phyloP scores from a whole-genome alignment of 345 rosid genomes.

The Erucastrum elatum region DNA sequence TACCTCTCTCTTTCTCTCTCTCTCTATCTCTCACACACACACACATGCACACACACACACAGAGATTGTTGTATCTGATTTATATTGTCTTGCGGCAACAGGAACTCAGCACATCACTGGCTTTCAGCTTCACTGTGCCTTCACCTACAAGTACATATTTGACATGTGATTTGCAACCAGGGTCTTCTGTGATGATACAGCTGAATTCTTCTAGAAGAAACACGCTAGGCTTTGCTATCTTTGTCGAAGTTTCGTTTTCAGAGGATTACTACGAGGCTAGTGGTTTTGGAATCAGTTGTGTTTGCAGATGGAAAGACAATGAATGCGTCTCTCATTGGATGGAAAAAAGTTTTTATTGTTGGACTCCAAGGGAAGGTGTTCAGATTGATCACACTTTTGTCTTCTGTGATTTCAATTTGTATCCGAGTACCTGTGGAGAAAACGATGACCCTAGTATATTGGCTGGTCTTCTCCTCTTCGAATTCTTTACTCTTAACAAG shows the following conservation, averaged over 20 bases:
- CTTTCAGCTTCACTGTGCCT: constrained; percentile 5
- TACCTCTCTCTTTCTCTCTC: no score
- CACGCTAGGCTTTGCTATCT: neutral
- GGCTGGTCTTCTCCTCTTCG: neutral
- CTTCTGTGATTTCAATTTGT: constrained; percentile 2
- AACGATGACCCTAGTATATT: neutral
- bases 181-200: constrained; percentile 7
- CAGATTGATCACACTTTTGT: neutral
- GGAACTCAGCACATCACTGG: constrained; percentile 6
- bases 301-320: constrained; percentile 11
- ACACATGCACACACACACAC: no score
- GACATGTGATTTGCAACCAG: neutral
- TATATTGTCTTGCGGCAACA: no score
- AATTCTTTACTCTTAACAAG: neutral
- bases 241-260: neutral
- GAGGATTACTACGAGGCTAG: neutral
- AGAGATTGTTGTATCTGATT: no score
- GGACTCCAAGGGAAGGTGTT: neutral
- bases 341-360: neutral
- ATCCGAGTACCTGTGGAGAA: neutral
- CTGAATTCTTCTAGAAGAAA: neutral
- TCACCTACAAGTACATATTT: neutral
- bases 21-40: no score
- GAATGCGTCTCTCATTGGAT: neutral
- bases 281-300: neutral